Evolutionary conservation across 805 yeast genomes (phyloP).

Genomic region (Candida multigemmis): DNA sequence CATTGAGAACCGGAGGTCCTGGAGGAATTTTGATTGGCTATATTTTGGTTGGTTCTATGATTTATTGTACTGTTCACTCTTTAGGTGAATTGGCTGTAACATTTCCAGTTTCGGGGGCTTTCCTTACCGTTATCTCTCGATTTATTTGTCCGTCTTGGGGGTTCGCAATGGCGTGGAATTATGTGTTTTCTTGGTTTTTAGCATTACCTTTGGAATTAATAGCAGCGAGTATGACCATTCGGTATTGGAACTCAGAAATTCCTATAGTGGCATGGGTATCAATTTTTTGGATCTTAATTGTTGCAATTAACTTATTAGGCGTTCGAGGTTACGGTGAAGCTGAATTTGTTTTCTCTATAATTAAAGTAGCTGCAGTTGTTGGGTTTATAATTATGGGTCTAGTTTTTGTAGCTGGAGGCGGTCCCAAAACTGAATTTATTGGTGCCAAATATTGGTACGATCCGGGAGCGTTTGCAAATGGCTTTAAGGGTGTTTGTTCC

Average conservation of each 20-base stretch:
- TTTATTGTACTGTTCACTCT: conserved; percentile 46
- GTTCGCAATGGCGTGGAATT: conserved; percentile 51
- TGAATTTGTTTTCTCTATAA: conserved; percentile 54
- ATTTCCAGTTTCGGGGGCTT: conserved; percentile 61
- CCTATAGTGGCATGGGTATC: conserved; percentile 57
- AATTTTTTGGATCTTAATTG: conserved; percentile 39
- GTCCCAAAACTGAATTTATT: conserved; percentile 37
- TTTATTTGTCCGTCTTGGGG: conserved; percentile 59
- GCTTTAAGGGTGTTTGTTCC: conserved; percentile 32
- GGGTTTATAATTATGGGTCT: conserved; percentile 49
- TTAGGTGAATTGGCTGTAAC: conserved; percentile 55
- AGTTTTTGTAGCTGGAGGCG: conserved; percentile 36
- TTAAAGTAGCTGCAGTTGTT: conserved; percentile 54
- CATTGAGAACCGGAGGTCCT: conserved; percentile 66
- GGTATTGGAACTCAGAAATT: conserved; percentile 42
- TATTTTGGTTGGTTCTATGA: conserved; percentile 46
- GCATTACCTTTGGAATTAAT: conserved; percentile 52
- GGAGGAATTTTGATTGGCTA: conserved; percentile 58
- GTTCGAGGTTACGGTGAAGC: conserved; percentile 55
- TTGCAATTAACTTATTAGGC: conserved; percentile 38
- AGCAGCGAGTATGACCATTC: conserved; percentile 49
- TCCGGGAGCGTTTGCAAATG: conserved; percentile 48
- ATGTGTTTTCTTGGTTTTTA: conserved; percentile 45
- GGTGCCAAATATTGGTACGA: conserved; percentile 44
- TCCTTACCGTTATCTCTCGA: conserved; percentile 52